Base-by-base conservation (phyloP, 495 filamentous ascomycete genomes). In the Cercophora sp. region DNA sequence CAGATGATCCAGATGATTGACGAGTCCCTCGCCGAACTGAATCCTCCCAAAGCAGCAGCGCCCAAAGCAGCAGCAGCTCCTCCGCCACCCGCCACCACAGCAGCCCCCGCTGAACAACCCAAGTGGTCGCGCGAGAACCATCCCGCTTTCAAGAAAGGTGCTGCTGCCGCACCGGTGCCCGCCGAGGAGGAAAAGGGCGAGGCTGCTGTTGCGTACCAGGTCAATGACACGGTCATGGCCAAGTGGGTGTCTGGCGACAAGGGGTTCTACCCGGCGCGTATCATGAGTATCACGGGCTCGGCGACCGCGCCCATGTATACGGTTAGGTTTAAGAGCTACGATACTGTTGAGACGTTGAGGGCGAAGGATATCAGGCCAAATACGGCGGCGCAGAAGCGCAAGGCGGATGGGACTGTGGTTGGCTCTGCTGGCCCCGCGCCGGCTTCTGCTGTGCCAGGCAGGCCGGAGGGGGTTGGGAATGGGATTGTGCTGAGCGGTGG, bases 201-300 rank as follows among this genome's bases (percentile, higher is more conserved):
- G 37, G 73, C 81, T 48, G 58, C 66, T 13, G 63, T 77, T 4
- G 65, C 69, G 2, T 96, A 90, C 67, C 79, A 87, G 45, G 89
- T 96, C 55, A 96, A 96, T 61, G 93, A 97, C 62, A 84, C 75
- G 25, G 87, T 96, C 31, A 76, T 94, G 65, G 93, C 92, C 20
- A 88, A 88, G 65, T 98, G 90, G 91, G 73, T 86, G 27, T 86
- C 88, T 3, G 92, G 89, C 35, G 93, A 97, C 66, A 88, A 88
- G 62, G 77, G 79, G 6, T 96, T 91, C 77, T 97, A 97, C 73
- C 86, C 88, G 25, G 93, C 94, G 32, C 84, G 88, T 52, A 94
- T 98, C 70, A 93, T 87, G 15, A 90, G 87, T 25, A 91, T 96
- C 57, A 96, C 91, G 31, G 93, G 93, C 55, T 93, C 89, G 4